Evolutionary conservation across 2,329 filamentous ascomycete species (phyloP).

Genomic region (Diaporthe nobilis): DNA sequence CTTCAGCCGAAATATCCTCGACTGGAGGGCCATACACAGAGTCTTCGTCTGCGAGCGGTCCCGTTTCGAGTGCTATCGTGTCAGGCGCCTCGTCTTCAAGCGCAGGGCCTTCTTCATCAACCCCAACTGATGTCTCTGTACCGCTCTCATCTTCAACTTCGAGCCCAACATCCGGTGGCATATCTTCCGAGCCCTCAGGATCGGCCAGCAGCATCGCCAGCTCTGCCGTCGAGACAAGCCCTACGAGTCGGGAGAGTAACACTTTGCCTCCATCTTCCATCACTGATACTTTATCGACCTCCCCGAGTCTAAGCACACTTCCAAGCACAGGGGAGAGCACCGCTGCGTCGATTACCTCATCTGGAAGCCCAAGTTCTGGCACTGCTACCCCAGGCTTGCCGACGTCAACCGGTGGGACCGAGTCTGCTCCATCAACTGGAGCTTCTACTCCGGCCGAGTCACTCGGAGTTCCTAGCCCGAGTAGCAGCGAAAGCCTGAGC

Average conservation of each 20-base stretch:
- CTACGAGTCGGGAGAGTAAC: neutral
- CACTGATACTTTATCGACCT: neutral
- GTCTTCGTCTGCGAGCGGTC: neutral
- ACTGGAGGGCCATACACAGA: neutral
- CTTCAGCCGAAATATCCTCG: constrained; percentile 8
- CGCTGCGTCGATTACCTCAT: neutral
- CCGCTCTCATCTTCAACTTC: neutral
- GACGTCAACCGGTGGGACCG: neutral
- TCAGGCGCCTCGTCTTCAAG: neutral
- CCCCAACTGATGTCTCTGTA: neutral
- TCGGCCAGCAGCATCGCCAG: constrained; percentile 3
- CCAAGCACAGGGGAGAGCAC: neutral
- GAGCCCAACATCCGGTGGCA: neutral
- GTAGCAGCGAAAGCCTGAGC: neutral
- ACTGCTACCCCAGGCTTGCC: neutral
- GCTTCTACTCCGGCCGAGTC: neutral
- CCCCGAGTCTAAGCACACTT: neutral
- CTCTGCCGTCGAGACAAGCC: neutral
- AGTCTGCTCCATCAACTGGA: neutral
- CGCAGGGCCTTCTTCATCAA: neutral
- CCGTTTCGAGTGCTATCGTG: neutral
- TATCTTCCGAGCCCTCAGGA: neutral
- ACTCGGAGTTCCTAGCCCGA: neutral
- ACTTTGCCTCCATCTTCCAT: neutral
- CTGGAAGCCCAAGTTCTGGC: neutral